These are phyloP conservation scores for Eragrostis tef DNA, from an alignment of 202 grass and related monocot genomes.

Conservation along the genomic window DNA sequence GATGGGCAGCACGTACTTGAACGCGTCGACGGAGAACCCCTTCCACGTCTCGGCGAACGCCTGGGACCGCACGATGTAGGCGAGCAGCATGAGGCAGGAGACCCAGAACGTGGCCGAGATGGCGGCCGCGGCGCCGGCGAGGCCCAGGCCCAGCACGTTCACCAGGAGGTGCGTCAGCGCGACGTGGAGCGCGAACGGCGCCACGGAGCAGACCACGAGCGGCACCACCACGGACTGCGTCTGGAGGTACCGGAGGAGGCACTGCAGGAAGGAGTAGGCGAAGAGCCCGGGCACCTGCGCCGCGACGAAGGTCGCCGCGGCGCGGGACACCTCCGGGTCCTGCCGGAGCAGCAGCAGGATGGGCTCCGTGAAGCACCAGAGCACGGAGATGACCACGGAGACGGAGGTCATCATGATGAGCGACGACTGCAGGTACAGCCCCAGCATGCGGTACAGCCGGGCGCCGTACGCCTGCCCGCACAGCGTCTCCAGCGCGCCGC, in stretches of 20 bases:
- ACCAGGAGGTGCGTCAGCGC: conserved; percentile 56
- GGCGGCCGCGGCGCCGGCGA: conserved; percentile 58
- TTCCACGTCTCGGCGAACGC: conserved; percentile 65
- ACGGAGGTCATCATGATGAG: conserved; percentile 56
- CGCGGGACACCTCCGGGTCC: conserved; percentile 56
- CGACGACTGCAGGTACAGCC: conserved; percentile 85
- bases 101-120: conserved; percentile 68
- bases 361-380: conserved; percentile 77
- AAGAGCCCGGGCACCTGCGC: conserved; percentile 66
- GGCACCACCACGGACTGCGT: conserved; percentile 69
- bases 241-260: conserved; percentile 84
- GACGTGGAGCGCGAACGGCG: conserved; percentile 61
- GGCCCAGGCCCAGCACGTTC: conserved; percentile 62
- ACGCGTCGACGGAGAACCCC: conserved; percentile 68
- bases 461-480: conserved; percentile 82
- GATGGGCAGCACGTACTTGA: conserved; percentile 62
- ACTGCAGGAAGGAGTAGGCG: conserved; percentile 67
- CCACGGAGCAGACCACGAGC: conserved; percentile 70
- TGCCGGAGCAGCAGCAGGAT: conserved; percentile 66
- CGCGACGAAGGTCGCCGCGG: conserved; percentile 60
- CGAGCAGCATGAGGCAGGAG: conserved; percentile 63
- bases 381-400: conserved; percentile 51
- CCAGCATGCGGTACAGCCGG: conserved; percentile 71
- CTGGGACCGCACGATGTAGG: conserved; percentile 54
- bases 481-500: conserved; percentile 83